These are phyloP conservation scores for Termitomyces sp. DNA, from an alignment of 768 basidiomycete genomes.

Conservation along the genomic window DNA sequence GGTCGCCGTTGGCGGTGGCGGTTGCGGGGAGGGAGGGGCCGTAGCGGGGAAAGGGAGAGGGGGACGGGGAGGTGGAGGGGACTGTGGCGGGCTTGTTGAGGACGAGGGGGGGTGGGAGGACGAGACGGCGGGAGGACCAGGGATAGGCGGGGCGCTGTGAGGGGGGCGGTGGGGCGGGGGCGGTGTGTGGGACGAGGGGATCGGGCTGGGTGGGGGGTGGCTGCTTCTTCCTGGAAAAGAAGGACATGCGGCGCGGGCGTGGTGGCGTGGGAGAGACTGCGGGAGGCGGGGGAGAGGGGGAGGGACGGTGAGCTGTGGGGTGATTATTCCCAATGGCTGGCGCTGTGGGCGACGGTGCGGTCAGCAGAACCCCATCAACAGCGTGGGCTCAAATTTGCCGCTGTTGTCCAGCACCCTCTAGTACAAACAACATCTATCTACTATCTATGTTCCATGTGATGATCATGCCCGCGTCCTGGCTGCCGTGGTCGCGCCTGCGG, in stretches of 20 bases:
- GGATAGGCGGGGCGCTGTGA: constrained; percentile 61
- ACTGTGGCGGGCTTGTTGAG: constrained; percentile 59
- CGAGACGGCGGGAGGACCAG: constrained; percentile 75
- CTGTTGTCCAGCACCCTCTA: not conserved
- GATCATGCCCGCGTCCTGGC: constrained; percentile 46
- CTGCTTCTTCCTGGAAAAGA: constrained; percentile 88
- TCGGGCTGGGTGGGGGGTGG: constrained; percentile 22
- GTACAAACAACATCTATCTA: constrained; percentile 22
- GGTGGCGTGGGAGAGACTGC: not conserved
- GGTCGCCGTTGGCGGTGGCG: constrained; percentile 76
- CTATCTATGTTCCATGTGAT: constrained; percentile 59
- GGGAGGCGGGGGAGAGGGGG: constrained; percentile 17
- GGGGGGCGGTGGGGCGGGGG: constrained; percentile 11
- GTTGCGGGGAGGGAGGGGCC: constrained; percentile 87
- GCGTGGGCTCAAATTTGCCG: constrained; percentile 2
- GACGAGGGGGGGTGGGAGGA: constrained; percentile 60
- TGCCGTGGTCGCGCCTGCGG: constrained; percentile 66
- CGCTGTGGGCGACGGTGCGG: constrained; percentile 1
- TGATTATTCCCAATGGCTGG: constrained; percentile 18
- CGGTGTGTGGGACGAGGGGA: constrained; percentile 8
- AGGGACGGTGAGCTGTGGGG: constrained; percentile 8
- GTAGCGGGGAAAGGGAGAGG: constrained; percentile 93
- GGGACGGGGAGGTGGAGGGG: constrained; percentile 65
- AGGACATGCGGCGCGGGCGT: constrained; percentile 75
- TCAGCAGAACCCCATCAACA: not conserved